A percentile compares a stretch with the other conserved stretches of the same genome.
phyloP scores from a whole-genome alignment of 257 asterid genomes.

The Solanum corneliomulleri region DNA sequence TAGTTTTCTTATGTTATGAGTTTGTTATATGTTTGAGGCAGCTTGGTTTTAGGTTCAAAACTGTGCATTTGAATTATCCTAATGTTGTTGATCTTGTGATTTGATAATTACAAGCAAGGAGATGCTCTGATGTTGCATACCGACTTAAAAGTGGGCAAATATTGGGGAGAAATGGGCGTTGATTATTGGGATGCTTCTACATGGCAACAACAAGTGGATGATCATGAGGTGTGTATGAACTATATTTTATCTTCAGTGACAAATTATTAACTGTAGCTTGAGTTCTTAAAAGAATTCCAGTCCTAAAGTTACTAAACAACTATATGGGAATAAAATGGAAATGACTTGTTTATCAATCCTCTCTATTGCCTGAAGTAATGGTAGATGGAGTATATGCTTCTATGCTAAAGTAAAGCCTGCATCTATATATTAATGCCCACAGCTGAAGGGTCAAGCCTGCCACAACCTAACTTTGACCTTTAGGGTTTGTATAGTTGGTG shows the following conservation, averaged over 20 bases:
- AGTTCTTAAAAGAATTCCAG: not conserved
- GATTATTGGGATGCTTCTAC: constrained; percentile 65
- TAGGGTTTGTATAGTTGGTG: not conserved
- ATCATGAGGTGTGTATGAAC: constrained; percentile 51
- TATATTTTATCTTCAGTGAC: not conserved
- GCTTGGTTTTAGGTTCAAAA: not conserved
- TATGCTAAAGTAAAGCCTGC: not conserved
- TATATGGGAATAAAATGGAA: not conserved
- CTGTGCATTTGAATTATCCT: not conserved
- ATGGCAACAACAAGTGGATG: constrained; percentile 38
- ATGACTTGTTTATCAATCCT: not conserved
- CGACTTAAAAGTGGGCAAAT: constrained; percentile 68
- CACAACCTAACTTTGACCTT: not conserved
- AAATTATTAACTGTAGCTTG: not conserved
- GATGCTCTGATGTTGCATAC: constrained; percentile 42
- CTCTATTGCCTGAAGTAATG: not conserved
- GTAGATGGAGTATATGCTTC: not conserved
- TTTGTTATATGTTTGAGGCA: not conserved
- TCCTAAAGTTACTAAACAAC: not conserved
- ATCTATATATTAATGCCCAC: not conserved
- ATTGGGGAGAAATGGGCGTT: constrained; percentile 68
- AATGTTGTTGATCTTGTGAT: not conserved
- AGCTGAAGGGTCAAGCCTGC: not conserved
- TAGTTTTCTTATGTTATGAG: not conserved
- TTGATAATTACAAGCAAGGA: constrained; percentile 44